Conservation (phyloP, 2,329 filamentous ascomycete genomes). For the Stachybotrys echinatus region DNA sequence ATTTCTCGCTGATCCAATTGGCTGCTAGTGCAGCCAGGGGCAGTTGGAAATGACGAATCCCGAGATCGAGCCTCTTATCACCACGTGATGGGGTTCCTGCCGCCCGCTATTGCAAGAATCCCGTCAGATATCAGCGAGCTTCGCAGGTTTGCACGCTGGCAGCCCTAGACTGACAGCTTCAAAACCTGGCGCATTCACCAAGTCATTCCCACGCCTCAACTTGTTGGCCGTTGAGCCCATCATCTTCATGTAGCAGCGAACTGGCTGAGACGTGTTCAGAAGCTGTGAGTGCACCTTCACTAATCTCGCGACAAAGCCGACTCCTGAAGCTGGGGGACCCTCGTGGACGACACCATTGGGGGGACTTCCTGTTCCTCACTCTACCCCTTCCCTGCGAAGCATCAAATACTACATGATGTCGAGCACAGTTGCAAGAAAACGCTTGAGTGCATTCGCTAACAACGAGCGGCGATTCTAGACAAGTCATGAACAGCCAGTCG, state of each 20-base stretch:
- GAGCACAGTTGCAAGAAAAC: too few species aligned
- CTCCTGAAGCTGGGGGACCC: slow-evolving; percentile 9
- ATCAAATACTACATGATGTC: too few species aligned
- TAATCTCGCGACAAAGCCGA: slow-evolving; percentile 16
- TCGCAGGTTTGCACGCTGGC: slow-evolving; percentile 27
- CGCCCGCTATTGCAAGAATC: slow-evolving; percentile 20
- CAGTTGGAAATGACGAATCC: slow-evolving; percentile 5
- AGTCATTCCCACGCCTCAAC: background rate
- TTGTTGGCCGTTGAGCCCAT: slow-evolving; percentile 5
- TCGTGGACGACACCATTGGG: too few species aligned
- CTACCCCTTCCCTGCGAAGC: too few species aligned
- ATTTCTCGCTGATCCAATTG: background rate
- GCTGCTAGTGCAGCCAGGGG: background rate
- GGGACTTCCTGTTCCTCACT: background rate
- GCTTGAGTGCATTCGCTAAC: too few species aligned
- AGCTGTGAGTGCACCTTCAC: slow-evolving; percentile 26
- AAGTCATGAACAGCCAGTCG: slow-evolving; percentile 42
- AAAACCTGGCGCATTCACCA: background rate
- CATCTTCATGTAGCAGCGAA: slow-evolving; percentile 30
- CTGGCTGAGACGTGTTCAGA: slow-evolving; percentile 23
- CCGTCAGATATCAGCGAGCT: slow-evolving; percentile 29
- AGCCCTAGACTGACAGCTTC: background rate
- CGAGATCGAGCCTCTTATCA: slow-evolving; percentile 22
- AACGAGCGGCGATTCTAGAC: slow-evolving; percentile 6
- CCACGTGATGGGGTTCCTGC: slow-evolving; percentile 27